These are phyloP conservation scores for Entophlyctis luteolus DNA, from an alignment of 192 early-diverging fungal species.

Conservation along the genomic window DNA sequence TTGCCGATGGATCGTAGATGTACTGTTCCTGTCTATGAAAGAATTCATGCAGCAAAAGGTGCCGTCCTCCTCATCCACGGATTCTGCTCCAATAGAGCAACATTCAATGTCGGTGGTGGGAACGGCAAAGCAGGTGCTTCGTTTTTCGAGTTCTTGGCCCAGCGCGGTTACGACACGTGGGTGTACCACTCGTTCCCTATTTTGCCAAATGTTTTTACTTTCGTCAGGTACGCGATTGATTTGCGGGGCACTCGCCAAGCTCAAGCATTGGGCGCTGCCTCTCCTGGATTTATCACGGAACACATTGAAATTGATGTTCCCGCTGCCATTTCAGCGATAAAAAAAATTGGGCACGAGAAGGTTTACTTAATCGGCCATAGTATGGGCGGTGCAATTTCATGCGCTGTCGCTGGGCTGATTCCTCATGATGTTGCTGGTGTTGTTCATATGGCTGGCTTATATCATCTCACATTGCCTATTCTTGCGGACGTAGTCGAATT, in stretches of 20 bases:
- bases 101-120: constrained; percentile 46
- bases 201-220: background rate
- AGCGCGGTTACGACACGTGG: constrained; percentile 38
- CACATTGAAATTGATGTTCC: constrained; percentile 49
- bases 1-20: constrained; percentile 44
- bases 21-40: constrained; percentile 25
- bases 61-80: constrained; percentile 43
- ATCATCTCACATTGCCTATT: constrained; percentile 37
- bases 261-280: constrained; percentile 18
- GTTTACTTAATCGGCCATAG: constrained; percentile 47
- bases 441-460: constrained; percentile 47
- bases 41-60: constrained; percentile 23
- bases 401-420: constrained; percentile 39
- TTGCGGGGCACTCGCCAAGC: constrained; percentile 40
- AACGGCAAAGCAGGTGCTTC: constrained; percentile 35
- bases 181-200: background rate
- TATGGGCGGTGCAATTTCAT: constrained; percentile 50
- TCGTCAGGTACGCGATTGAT: constrained; percentile 33
- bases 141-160: constrained; percentile 44
- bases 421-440: constrained; percentile 48
- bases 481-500: constrained; percentile 37
- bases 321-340: constrained; percentile 39
- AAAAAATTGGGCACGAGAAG: constrained; percentile 34
- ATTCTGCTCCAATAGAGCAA: constrained; percentile 40
- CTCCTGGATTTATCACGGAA: constrained; percentile 24